Conservation (phyloP, 2,329 filamentous ascomycete species). For the Teratosphaeria viscida region DNA sequence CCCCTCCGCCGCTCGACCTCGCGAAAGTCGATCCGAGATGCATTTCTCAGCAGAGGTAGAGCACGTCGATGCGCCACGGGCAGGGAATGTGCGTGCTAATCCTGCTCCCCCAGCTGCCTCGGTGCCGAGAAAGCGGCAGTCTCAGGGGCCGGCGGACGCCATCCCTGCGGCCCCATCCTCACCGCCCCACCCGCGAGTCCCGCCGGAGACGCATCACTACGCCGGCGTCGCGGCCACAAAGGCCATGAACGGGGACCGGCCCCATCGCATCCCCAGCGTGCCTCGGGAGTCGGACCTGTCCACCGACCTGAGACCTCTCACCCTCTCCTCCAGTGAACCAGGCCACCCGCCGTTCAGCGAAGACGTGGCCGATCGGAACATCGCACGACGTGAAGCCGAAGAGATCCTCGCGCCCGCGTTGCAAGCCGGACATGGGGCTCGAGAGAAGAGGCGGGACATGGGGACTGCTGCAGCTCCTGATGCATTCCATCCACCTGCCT, state of each 20-base stretch:
- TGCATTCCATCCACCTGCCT: not conserved
- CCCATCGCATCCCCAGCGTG: slow-evolving; percentile 2
- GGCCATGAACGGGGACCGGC: slow-evolving; percentile 3
- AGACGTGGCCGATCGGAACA: slow-evolving; percentile 54
- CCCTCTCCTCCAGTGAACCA: not conserved
- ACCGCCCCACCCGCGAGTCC: not conserved
- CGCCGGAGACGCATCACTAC: not conserved
- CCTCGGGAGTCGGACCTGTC: slow-evolving; percentile 3
- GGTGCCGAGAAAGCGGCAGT: not conserved
- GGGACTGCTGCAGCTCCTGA: not conserved
- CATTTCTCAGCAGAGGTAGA: slow-evolving; percentile 3
- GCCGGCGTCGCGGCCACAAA: not conserved
- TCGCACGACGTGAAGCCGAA: slow-evolving; percentile 17
- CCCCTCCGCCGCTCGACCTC: slow-evolving; percentile 1
- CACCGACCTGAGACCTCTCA: slow-evolving; percentile 6
- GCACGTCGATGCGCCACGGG: too few species aligned
- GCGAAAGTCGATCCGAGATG: slow-evolving; percentile 2
- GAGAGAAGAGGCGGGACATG: not conserved
- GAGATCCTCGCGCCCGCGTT: not conserved
- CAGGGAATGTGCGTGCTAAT: not conserved
- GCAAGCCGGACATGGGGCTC: not conserved
- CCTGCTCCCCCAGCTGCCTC: not conserved
- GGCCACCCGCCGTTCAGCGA: slow-evolving; percentile 40
- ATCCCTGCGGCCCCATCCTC: not conserved
- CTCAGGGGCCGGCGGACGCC: not conserved